Evolutionary conservation across 495 filamentous ascomycete genomes (phyloP), one percentile per base, ranked within the genome.

Genomic region (Annulohypoxylon moriforme): DNA sequence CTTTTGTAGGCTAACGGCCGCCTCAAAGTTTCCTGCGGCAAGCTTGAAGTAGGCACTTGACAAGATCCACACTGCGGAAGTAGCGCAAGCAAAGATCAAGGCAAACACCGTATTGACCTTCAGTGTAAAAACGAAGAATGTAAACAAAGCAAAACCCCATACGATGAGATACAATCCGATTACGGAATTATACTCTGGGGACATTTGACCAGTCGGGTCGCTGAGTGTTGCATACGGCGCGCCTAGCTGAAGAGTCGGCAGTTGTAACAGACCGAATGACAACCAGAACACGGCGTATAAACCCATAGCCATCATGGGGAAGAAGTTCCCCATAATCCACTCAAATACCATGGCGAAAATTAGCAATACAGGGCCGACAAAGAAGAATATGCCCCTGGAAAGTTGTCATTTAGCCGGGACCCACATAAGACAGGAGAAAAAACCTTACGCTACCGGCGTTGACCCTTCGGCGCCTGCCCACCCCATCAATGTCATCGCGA

Each of bases 271-370:
- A 22, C 85, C 86, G 60, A 88, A 87, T 8, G 83, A 84, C 8
- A 85, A 71, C 85, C 85, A 87, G 76, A 87, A 88, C 25, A 87
- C 86, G 44, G 81, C 75, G 63, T 87, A 88, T 29, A 88, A 79
- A 8, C 85, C 85, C 81, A 84, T 85, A 18, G 86, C 83, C 81
- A 87, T 87, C 86, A 88, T 83, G 14, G 81, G 77, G 61, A 86
- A 85, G 81, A 87, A 87, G 69, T 86, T 86, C 3, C 81, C 81
- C 79, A 85, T 80, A 42, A 85, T 79, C 82, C 83, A 86, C 63
- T 85, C 82, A 69, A 84, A 84, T 14, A 86, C 80, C 75, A 83
- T 82, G 47, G 80, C 76, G 60, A 86, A 79, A 10, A 82, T 58
- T 38, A 86, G 76, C 61, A 86, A 79, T 11, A 86, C 69, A 4